Evolutionary conservation across 345 rosid genomes (phyloP), one percentile per base, ranked within the genome.

Genomic region (Dimocarpus longan): DNA sequence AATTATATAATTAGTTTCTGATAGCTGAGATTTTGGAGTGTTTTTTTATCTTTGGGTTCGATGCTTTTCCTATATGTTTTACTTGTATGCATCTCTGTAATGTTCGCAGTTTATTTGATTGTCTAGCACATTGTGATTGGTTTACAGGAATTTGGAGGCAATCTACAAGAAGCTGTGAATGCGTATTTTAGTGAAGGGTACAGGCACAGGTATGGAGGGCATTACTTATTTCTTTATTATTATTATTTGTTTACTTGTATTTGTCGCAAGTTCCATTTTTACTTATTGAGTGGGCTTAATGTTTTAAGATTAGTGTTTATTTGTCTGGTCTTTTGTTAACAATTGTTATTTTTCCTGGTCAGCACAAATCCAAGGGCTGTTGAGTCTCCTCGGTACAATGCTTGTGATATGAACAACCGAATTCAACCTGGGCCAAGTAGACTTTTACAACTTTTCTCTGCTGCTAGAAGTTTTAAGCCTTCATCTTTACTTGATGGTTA

Each of bases 391-490:
- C 85, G 59, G 22, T 18, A 79, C 82, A 73, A 76, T 77, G 46
- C 59, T 66, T 78, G 64, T 28, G 83, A 87, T 32, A 79, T 70
- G 73, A 81, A 79, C 73, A 82, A 56, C 77, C 91, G 80, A 78
- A 71, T 68, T 78, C 84, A 82, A 78, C 74, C 71, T 70, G 68
- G 68, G 68, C 21, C 72, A 75, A 88, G 84, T 22, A 91, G 84
- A 70, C 75, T 89, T 75, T 73, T 86, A 46, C 91, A 95, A 28
- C 68, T 95, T 71, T 75, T 95, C 62, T 86, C 95, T 18, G 87
- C 93, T 81, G 90, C 86, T 70, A 85, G 95, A 83, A 80, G 86
- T 81, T 93, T 95, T 82, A 88, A 83, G 85, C 97, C 95, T 3
- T 93, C 98, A 8, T 80, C 89, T 52, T 88, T 93, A 73, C 88